phyloP scores from a whole-genome alignment of 2,329 filamentous ascomycete species.

The Phyllosticta capitalensis region DNA sequence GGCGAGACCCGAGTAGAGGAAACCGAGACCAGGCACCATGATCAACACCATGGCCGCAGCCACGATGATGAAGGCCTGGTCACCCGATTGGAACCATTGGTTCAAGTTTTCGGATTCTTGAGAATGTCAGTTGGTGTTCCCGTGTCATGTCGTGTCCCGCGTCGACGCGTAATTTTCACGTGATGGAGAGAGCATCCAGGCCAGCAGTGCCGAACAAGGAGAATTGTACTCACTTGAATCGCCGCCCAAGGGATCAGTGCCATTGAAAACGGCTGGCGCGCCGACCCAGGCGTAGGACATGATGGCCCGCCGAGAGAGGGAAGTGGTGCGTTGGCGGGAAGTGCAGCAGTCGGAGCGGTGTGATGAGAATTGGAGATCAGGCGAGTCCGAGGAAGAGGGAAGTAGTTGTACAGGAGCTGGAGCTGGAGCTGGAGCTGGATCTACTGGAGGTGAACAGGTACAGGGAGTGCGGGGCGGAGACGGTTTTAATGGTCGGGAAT shows the following conservation, averaged over 20 bases:
- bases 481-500: conserved; percentile 4
- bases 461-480: conserved; percentile 4
- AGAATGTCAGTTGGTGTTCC: conserved; percentile 3
- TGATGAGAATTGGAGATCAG: background rate
- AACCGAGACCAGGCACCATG: conserved; percentile 94
- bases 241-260: conserved; percentile 56
- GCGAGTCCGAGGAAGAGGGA: background rate
- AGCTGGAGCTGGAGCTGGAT: conserved; percentile 5
- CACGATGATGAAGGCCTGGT: conserved; percentile 89
- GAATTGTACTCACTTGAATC: conserved; percentile 61
- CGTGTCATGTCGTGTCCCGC: background rate
- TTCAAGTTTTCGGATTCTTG: conserved; percentile 79
- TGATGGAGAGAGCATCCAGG: background rate
- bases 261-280: conserved; percentile 38
- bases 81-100: conserved; percentile 87
- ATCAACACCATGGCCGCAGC: conserved; percentile 86
- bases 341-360: background rate
- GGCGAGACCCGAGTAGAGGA: conserved; percentile 96
- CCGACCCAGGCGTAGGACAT: conserved; percentile 43
- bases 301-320: conserved; percentile 12
- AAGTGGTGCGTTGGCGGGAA: background rate
- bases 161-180: background rate
- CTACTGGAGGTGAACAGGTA: background rate
- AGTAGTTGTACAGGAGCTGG: background rate
- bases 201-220: conserved; percentile 1